Percentiles rank a stretch among this genome's conserved stretches.
These are phyloP conservation scores for Solanum lignicaule DNA, from an alignment of 257 asterid species.

Conservation along the genomic window DNA sequence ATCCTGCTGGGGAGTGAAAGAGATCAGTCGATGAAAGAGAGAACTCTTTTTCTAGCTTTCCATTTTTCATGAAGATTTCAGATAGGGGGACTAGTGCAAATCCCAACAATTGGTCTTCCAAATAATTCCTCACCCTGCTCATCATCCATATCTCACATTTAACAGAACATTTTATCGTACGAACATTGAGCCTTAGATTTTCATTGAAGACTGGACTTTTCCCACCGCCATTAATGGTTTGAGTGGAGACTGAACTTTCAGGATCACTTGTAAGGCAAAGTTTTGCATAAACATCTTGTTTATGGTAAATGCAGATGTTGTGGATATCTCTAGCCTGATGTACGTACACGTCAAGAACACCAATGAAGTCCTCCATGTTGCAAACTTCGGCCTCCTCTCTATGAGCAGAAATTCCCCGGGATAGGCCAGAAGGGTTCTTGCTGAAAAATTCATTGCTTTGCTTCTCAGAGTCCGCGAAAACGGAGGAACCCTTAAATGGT, in stretches of 20 bases:
- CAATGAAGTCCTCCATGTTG: constrained; percentile 31
- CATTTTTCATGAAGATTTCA: constrained; percentile 47
- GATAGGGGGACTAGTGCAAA: constrained; percentile 84
- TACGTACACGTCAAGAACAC: constrained; percentile 70
- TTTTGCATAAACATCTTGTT: constrained; percentile 92
- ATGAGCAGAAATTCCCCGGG: constrained; percentile 23
- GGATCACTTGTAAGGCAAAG: constrained; percentile 81
- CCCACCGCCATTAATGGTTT: constrained; percentile 88
- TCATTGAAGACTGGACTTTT: constrained; percentile 79
- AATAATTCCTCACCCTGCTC: constrained; percentile 85
- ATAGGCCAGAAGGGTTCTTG: constrained; percentile 17
- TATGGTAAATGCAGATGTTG: constrained; percentile 92
- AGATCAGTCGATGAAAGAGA: constrained; percentile 90
- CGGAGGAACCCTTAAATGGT: constrained; percentile 53
- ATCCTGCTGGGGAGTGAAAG: constrained; percentile 98
- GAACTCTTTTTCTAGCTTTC: constrained; percentile 79
- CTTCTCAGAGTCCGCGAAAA: constrained; percentile 48
- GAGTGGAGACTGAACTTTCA: constrained; percentile 61
- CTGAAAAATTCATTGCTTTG: constrained; percentile 23
- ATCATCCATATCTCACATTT: constrained; percentile 98
- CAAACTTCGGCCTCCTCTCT: constrained; percentile 21
- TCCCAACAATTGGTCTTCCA: constrained; percentile 90
- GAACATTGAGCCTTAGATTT: constrained; percentile 44
- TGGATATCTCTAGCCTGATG: constrained; percentile 91
- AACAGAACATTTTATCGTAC: constrained; percentile 56